Conservation (phyloP, 352 stramenopile species). For the Phytophthora chlamydospora region DNA sequence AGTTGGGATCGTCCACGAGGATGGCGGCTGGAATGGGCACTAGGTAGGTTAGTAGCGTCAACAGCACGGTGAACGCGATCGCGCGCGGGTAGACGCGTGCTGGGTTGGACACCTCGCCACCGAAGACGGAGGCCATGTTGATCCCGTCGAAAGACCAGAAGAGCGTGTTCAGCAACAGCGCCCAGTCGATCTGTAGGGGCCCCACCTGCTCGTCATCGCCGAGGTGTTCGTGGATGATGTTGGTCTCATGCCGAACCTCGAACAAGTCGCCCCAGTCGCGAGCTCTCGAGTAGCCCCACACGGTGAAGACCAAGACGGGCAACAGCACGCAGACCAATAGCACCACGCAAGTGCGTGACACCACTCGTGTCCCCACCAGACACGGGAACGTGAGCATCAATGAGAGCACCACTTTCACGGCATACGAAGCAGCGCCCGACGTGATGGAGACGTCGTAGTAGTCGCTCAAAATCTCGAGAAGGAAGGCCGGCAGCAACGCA, state of each 20-base stretch:
- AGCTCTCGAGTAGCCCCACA: constrained; percentile 45
- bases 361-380: constrained; percentile 40
- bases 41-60: constrained; percentile 41
- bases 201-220: constrained; percentile 70
- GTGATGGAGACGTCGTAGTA: constrained; percentile 37
- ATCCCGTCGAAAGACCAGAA: constrained; percentile 96
- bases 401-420: constrained; percentile 39
- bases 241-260: constrained; percentile 77
- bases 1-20: constrained; percentile 65
- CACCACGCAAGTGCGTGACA: constrained; percentile 35
- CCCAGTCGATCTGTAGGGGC: constrained; percentile 57
- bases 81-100: constrained; percentile 66
- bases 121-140: constrained; percentile 86
- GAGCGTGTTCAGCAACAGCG: constrained; percentile 90
- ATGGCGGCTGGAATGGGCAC: constrained; percentile 85
- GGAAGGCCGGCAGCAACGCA: constrained; percentile 50
- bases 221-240: constrained; percentile 29
- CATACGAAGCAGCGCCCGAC: constrained; percentile 32
- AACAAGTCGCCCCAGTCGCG: constrained; percentile 88
- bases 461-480: constrained; percentile 46
- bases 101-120: constrained; percentile 86
- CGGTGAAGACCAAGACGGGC: constrained; percentile 85
- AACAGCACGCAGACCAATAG: constrained; percentile 53
- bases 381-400: constrained; percentile 41
- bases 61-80: constrained; percentile 32